These are phyloP conservation scores for Ophiostoma quercus DNA, from an alignment of 2,329 filamentous ascomycete species.

Conservation along the genomic window DNA sequence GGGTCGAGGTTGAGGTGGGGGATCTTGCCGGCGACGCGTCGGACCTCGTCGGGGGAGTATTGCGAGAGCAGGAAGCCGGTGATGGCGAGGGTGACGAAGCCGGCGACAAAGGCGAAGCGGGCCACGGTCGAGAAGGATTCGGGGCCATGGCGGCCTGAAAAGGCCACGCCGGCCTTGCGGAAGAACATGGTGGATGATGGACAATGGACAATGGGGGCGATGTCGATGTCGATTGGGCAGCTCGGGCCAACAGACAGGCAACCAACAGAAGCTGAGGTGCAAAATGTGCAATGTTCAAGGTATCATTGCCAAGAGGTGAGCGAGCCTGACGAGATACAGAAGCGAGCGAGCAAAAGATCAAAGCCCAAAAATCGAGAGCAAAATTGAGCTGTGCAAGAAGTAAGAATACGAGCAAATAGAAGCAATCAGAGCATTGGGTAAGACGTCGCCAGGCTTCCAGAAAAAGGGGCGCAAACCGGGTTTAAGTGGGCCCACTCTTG, in stretches of 20 bases:
- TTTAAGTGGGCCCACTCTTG: not conserved
- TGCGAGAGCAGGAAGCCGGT: constrained; percentile 23
- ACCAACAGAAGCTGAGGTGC: not conserved
- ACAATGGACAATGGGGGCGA: not conserved
- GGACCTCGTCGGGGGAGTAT: constrained; percentile 17
- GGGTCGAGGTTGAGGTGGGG: constrained; percentile 16
- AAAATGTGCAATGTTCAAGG: not conserved
- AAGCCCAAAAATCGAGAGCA: not conserved
- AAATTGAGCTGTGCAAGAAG: not conserved
- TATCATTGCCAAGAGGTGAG: not conserved
- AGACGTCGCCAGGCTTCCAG: not conserved
- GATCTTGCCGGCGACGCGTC: constrained; percentile 18
- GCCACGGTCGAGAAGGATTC: constrained; percentile 23
- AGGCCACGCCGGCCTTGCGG: constrained; percentile 15
- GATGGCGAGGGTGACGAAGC: constrained; percentile 19
- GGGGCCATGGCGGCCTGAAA: constrained; percentile 20
- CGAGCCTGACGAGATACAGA: not conserved
- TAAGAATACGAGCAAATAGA: not conserved
- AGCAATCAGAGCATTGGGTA: no score
- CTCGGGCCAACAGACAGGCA: not conserved
- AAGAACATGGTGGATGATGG: constrained; percentile 21
- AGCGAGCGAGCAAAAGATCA: not conserved
- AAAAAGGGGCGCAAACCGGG: constrained; percentile 5
- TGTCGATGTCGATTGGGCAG: not conserved
- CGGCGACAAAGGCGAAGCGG: constrained; percentile 25